Conservation (phyloP, 169 alveolate genomes). For the Plasmodium malariae region DNA sequence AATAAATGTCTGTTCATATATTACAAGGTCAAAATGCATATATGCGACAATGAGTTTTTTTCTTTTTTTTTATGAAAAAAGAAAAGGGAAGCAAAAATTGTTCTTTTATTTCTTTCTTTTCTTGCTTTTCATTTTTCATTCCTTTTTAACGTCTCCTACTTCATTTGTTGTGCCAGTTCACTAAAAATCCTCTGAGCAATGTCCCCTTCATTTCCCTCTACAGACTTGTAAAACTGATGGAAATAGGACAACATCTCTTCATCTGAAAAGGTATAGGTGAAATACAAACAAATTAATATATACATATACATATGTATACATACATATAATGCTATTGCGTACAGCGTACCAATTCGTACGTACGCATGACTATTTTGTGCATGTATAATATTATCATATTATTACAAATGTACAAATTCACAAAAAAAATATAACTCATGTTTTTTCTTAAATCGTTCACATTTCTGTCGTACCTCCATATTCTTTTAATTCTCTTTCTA, state of each 20-base stretch:
- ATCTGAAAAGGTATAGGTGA: slow-evolving; percentile 23
- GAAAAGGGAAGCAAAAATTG: neutral
- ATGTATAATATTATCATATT: no score
- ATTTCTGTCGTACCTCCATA: slow-evolving; percentile 47
- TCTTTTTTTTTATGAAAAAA: neutral
- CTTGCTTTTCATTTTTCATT: neutral
- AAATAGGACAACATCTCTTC: slow-evolving; percentile 47
- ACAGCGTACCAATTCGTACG: no score
- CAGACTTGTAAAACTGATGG: slow-evolving; percentile 57
- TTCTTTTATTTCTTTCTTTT: neutral
- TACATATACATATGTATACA: neutral
- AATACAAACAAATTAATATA: neutral
- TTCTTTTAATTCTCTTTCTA: slow-evolving; percentile 63
- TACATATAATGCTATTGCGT: neutral
- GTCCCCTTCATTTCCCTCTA: slow-evolving; percentile 37
- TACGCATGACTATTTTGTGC: no score
- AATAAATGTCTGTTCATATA: neutral
- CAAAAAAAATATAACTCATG: no score
- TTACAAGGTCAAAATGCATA: no score
- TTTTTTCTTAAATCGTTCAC: neutral
- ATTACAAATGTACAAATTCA: no score
- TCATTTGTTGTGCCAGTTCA: slow-evolving; percentile 44
- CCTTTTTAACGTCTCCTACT: slow-evolving; percentile 6
- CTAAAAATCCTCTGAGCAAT: slow-evolving; percentile 28
- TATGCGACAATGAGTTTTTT: no score